phyloP scores from a whole-genome alignment of 805 yeast species.

The Yarrowia sp. region DNA sequence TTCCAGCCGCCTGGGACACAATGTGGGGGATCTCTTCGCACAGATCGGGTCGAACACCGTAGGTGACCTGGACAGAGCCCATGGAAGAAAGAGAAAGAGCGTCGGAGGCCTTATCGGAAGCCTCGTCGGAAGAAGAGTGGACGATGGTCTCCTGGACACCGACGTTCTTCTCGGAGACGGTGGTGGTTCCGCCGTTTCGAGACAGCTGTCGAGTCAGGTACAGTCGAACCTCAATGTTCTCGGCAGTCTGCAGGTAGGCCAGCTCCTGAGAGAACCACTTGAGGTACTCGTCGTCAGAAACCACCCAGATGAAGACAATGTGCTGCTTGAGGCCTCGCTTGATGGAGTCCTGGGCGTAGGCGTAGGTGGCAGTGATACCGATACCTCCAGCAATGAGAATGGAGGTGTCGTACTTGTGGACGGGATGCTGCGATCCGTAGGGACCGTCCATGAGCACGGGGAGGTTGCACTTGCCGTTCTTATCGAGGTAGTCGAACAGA shows the following conservation, averaged over 20 bases:
- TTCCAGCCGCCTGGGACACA: conserved; percentile 49
- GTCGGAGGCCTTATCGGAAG: conserved; percentile 25
- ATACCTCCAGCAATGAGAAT: conserved; percentile 64
- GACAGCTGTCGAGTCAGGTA: conserved; percentile 30
- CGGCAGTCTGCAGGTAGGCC: conserved; percentile 35
- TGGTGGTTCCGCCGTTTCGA: conserved; percentile 23
- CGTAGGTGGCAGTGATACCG: conserved; percentile 63
- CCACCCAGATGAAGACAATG: conserved; percentile 64
- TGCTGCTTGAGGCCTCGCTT: conserved; percentile 37
- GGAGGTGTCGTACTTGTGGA: conserved; percentile 52
- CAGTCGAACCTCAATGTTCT: conserved; percentile 33
- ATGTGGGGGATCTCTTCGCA: conserved; percentile 21
- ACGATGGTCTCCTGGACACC: conserved; percentile 7
- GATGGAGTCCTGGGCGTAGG: conserved; percentile 51
- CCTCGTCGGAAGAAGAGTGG: conserved; percentile 15
- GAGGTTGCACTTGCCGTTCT: conserved; percentile 18
- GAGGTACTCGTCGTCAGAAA: conserved; percentile 60
- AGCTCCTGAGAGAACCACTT: conserved; percentile 58
- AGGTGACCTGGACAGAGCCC: conserved; percentile 15
- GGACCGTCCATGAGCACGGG: conserved; percentile 61
- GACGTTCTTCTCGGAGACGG: conserved; percentile 17
- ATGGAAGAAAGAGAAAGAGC: conserved; percentile 15
- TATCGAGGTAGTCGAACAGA: conserved; percentile 24
- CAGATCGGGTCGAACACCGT: conserved; percentile 27
- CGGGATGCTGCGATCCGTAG: conserved; percentile 58